Evolutionary conservation across 148 eudicot genomes (phyloP).

Genomic region (Camellia lanceoleosa): DNA sequence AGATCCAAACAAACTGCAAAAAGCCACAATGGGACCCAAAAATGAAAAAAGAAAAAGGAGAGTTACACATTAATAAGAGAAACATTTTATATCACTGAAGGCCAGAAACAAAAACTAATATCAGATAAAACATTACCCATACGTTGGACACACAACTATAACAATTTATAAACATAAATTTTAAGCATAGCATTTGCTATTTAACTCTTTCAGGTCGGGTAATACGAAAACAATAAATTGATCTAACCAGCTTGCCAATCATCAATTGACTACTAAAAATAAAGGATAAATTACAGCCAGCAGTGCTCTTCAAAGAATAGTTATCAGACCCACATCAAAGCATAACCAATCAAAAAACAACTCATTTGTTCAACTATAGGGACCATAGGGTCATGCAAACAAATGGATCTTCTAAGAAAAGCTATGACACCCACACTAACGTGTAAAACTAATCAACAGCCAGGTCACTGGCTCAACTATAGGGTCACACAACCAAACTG

Average conservation of each 20-base stretch:
- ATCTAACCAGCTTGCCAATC: too few relatives aligned
- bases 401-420: not conserved
- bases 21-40: not conserved
- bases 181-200: too few relatives aligned
- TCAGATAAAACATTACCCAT: not conserved
- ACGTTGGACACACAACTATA: not conserved
- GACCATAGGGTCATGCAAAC: not conserved
- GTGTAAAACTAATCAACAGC: not conserved
- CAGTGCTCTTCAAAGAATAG: not conserved
- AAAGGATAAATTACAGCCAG: not conserved
- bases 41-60: too few relatives aligned
- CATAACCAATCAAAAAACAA: not conserved
- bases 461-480: not conserved
- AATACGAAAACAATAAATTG: too few relatives aligned
- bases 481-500: not conserved
- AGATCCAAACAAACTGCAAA: conserved; percentile 76
- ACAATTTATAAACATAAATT: not conserved
- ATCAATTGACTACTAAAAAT: not conserved
- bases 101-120: conserved; percentile 2
- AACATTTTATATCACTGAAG: not conserved
- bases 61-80: not conserved
- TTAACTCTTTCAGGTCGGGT: too few relatives aligned
- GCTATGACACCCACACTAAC: not conserved
- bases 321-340: not conserved
- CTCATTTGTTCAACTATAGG: not conserved